Base-by-base conservation (phyloP, 768 basidiomycete genomes). In the button mushroom (Agaricus bisporus) region DNA sequence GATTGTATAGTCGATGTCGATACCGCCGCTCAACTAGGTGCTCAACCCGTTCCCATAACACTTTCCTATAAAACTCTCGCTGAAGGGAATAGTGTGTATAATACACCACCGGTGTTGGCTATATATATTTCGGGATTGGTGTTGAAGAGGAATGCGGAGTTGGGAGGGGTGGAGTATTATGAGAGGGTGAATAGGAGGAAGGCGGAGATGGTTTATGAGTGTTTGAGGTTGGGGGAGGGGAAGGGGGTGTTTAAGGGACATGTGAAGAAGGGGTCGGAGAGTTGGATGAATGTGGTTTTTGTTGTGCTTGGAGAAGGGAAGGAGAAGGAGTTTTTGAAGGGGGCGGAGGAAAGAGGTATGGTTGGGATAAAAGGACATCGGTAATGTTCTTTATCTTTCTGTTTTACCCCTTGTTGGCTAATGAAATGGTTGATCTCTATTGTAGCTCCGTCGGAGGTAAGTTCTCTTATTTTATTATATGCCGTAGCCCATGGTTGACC, bases 281-380 rank as follows among this genome's bases (percentile, higher is more conserved):
- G 95, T 68, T 88, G 89, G 83, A 98, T 98, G 95, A 99, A 99
- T 66, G 77, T 91, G 14, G 89, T 91, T 0, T 98, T 98, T 68
- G 80, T 82, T 49, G 73, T 95, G 11, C 58, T 82, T 11, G 88
- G 84, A 0, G 85, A 89, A n/a, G 86, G 78, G 1, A 77, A 75
- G 17, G 76, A 97, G 67, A 80, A 81, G 61, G 69, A 72, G 60
- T 98, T 98, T 67, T 65, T 98, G 59, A 75, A 78, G 17, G 91
- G 88, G 9, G 95, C 95, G 0, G 87, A 92, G 63, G 74, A 73
- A 60, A 73, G 68, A 54, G 91, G 89, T 0, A 84, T 98, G 80
- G 85, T 83, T 61, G 89, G 88, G 32, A 70, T 97, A 52, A 95
- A 92, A 67, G 97, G 97, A 0, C 97, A 99, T 73, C 79, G 95